phyloP scores from a whole-genome alignment of 768 basidiomycete species.

The Asterophora lycoperdoides region DNA sequence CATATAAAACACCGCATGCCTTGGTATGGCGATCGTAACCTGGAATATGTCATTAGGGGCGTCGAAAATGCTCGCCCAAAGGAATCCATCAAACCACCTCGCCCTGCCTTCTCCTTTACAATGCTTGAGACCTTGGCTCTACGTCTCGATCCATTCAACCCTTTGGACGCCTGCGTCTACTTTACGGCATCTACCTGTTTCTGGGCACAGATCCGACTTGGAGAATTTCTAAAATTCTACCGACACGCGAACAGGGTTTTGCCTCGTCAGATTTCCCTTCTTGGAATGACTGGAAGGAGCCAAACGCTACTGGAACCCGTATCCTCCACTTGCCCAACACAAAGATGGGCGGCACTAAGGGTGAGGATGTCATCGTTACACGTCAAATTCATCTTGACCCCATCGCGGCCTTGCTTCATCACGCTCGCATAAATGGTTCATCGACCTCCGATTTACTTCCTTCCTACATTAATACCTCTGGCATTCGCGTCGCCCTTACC shows the following conservation, averaged over 20 bases:
- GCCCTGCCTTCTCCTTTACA: no score
- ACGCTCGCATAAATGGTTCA: slow-evolving; percentile 9
- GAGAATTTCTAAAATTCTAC: slow-evolving; percentile 25
- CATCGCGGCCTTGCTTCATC: slow-evolving; percentile 17
- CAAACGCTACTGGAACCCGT: no score
- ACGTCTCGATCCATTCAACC: not conserved
- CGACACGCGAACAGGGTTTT: no score
- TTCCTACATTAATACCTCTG: slow-evolving; percentile 15
- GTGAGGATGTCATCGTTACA: no score
- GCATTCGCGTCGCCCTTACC: no score
- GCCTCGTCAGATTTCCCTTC: slow-evolving; percentile 7
- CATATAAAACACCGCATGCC: slow-evolving; percentile 23
- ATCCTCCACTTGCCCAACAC: no score
- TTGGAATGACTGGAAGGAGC: no score
- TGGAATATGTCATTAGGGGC: slow-evolving; percentile 22
- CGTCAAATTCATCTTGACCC: no score
- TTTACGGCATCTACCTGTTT: slow-evolving; percentile 23
- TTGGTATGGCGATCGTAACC: slow-evolving; percentile 18
- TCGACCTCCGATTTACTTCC: not conserved
- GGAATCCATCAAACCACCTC: no score
- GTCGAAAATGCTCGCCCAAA: slow-evolving; percentile 21
- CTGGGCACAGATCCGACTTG: slow-evolving; percentile 29
- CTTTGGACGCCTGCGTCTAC: slow-evolving; percentile 19
- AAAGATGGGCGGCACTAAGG: no score
- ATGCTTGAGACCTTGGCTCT: not conserved